A percentile compares a stretch with the other conserved stretches of the same genome.
Conservation (phyloP, 2,329 filamentous ascomycete species). For the Periconia sp. region DNA sequence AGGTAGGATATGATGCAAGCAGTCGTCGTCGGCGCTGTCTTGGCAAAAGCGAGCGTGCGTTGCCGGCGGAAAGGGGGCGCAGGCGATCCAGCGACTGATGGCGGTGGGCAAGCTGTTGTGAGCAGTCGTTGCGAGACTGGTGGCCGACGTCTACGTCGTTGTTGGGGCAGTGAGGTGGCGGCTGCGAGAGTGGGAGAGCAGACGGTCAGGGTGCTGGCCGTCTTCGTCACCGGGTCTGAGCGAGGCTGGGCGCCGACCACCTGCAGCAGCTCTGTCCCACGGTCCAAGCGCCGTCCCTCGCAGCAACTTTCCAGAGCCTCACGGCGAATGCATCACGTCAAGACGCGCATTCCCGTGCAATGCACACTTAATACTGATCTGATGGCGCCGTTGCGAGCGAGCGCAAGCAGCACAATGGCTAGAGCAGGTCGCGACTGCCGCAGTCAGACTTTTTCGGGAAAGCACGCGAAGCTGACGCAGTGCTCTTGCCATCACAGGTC, state of each 20-base stretch:
- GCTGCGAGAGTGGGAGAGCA: constrained; percentile 10
- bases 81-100: constrained; percentile 3
- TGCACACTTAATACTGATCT: no score
- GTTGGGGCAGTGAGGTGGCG: constrained; percentile 24
- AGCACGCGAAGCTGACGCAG: constrained; percentile 7
- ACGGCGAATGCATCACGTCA: no score
- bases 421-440: no score
- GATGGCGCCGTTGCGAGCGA: no score
- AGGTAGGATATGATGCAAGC: constrained; percentile 31
- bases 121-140: not conserved
- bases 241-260: constrained; percentile 19
- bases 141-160: constrained; percentile 10
- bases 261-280: constrained; percentile 1
- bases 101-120: not conserved
- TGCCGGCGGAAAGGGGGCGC: constrained; percentile 5
- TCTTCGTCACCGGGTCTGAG: constrained; percentile 20
- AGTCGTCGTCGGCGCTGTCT: constrained; percentile 15
- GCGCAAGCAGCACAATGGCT: no score
- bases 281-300: constrained; percentile 8
- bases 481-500: constrained; percentile 4
- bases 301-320: no score
- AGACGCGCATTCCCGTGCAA: no score
- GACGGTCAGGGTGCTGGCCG: constrained; percentile 11
- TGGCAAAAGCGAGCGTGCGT: constrained; percentile 14
- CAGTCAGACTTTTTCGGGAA: not conserved